A percentile compares a stretch with the other conserved stretches of the same genome.
phyloP scores from a whole-genome alignment of 352 stramenopile species.

The Pythium folliculosum region DNA sequence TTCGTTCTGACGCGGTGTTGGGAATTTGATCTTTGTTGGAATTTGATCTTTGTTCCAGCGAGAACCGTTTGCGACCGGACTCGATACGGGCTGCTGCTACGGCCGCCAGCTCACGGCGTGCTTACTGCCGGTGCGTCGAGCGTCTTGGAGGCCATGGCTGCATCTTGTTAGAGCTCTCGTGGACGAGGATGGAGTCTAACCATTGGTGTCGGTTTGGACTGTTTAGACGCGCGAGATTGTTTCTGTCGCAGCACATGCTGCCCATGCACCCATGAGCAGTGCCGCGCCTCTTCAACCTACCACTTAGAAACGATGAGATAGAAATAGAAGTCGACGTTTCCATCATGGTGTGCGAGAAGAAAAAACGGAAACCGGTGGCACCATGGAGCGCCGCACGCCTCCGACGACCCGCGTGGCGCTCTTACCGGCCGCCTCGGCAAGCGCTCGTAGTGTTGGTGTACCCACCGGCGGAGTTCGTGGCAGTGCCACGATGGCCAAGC shows the following conservation, averaged over 20 bases:
- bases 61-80: constrained; percentile 86
- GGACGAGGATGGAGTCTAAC: background rate
- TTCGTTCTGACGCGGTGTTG: too few species aligned
- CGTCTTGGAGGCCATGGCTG: too few species aligned
- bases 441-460: background rate
- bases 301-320: constrained; percentile 30
- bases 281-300: constrained; percentile 23
- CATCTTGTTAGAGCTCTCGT: too few species aligned
- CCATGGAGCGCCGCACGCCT: background rate
- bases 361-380: background rate
- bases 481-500: background rate
- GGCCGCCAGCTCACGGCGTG: constrained; percentile 84
- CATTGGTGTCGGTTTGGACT: constrained; percentile 1
- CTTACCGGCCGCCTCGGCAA: background rate
- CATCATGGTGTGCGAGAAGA: constrained; percentile 2
- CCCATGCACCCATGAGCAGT: constrained; percentile 19
- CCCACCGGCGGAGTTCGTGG: background rate
- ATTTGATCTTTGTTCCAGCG: constrained; percentile 40
- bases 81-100: constrained; percentile 93
- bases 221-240: constrained; percentile 26
- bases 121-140: constrained; percentile 70
- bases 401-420: background rate
- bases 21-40: too few species aligned
- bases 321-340: constrained; percentile 30
- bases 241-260: constrained; percentile 23